phyloP scores from a whole-genome alignment of 2,329 filamentous ascomycete species.

The Fusarium sp. region DNA sequence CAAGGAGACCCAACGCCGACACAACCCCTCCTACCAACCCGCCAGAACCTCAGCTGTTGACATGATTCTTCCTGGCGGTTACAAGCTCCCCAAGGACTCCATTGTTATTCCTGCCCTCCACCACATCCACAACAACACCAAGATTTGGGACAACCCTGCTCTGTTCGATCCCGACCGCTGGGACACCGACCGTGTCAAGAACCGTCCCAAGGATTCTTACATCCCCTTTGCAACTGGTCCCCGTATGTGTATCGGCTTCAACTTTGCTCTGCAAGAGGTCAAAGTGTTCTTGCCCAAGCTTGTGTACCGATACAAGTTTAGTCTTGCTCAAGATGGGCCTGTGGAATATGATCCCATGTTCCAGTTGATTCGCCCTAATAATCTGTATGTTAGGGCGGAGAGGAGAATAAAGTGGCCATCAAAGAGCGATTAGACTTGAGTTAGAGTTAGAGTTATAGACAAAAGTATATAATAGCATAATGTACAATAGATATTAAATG shows the following conservation, averaged over 20 bases:
- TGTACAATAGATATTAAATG: constrained; percentile 14
- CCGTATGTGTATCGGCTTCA: constrained; percentile 72
- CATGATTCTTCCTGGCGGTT: constrained; percentile 69
- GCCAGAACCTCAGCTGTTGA: constrained; percentile 68
- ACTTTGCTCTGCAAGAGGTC: constrained; percentile 71
- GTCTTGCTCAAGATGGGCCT: constrained; percentile 60
- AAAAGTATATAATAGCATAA: constrained; percentile 32
- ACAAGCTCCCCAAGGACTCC: constrained; percentile 63
- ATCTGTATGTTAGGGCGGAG: constrained; percentile 64
- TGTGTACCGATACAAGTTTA: constrained; percentile 69
- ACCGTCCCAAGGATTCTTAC: constrained; percentile 63
- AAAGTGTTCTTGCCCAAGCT: constrained; percentile 70
- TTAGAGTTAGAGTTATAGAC: constrained; percentile 10
- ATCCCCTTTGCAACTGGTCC: constrained; percentile 69
- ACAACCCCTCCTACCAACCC: constrained; percentile 72
- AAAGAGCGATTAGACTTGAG: constrained; percentile 19
- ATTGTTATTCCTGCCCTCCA: constrained; percentile 67
- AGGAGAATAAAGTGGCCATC: constrained; percentile 62
- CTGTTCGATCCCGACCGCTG: constrained; percentile 71
- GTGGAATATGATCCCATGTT: constrained; percentile 71
- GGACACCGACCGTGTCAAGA: constrained; percentile 66
- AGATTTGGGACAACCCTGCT: constrained; percentile 68
- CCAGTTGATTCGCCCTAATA: constrained; percentile 67
- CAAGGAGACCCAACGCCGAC: constrained; percentile 70
- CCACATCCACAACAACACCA: constrained; percentile 65